Base-by-base conservation (phyloP, 2,329 filamentous ascomycete species). In the Pyrenochaeta sp. region DNA sequence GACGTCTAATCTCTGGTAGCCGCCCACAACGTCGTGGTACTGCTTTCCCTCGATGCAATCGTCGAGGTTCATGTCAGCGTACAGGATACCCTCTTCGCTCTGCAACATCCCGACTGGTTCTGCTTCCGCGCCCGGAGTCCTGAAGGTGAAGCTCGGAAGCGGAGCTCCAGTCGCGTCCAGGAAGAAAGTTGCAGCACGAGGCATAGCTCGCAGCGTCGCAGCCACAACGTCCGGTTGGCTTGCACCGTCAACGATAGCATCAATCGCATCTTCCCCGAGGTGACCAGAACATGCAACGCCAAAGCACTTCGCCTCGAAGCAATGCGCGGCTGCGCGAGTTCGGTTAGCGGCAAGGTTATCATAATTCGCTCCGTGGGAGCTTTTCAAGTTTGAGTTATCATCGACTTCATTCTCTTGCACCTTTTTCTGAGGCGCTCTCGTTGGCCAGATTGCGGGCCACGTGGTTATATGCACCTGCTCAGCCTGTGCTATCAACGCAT, bases 291-390 rank as follows among this genome's bases (percentile, higher is more conserved):
- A 84, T 15, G 85, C 66, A 0, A 86, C 78, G 0, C 84, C 84
- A 46, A 86, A 87, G 43, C 80, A 83, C 61, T 87, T 87, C 0
- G 82, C 84, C 54, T 86, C 85, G 60, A 87, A 86, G 60, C 84
- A 86, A 66, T 86, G 84, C 0, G 83, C 83, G 0, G 83, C 83
- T 2, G 82, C 80, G 2, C 85, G 74, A 0, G 76, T 83, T n/a
- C 78, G 74, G 59, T 87, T 86, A 0, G 84, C 84, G 0, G 80
- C 75, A 1, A 85, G 73, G 58, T 86, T 86, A 60, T 86, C 82
- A 60, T 85, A 86, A 43, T 85, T 82, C 62, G 36, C 47, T 37
- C 36, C 47, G 19, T 36, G 32, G 27, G 34, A 19, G 42, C 25
- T 3, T 12, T 12, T 34, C 37, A 34, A 25, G 22, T 12, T 34